Base-by-base conservation (phyloP, 2,329 filamentous ascomycete genomes). In the Fusarium kyushuense region DNA sequence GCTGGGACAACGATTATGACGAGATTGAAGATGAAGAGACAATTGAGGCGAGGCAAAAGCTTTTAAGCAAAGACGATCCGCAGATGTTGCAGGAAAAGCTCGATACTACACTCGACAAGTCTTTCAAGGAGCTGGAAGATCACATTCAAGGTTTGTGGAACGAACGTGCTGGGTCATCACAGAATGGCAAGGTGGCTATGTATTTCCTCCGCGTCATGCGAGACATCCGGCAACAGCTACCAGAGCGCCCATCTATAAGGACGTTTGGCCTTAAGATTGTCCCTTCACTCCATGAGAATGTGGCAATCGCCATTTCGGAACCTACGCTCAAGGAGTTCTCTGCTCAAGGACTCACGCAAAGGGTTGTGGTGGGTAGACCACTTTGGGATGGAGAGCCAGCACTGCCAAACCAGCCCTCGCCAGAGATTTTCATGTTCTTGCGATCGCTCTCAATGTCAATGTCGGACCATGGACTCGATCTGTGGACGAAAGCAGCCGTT, bases 331-430 rank as follows among this genome's bases (percentile, higher is more conserved):
- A 85, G 53, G 75, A 83, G 52, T 82, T 89, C 52, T 70, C 77
- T 2, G 75, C 76, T n/a, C 74, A 75, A 5, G 76, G 80, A 0
- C 76, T 86, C 40, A 77, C 81, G 2, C 77, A 80, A 46, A 84
- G 80, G 55, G 79, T 74, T 29, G 84, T 92, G 1, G 83, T 85
- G 3, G 89, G 90, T 9, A 84, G 89, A 52, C 84, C 87, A 1
- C 82, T 97, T 0, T 97, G 94, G 94, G 93, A 96, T 75, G 92
- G 92, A 1, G 83, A 87, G 36, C 92, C 92, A 0, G 83, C 88
- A 27, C 77, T 97, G 41, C 95, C 95, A 0, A 84, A 89, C 8
- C 92, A 96, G 73, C 93, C 93, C 1, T 95, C 93, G 0, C 89
- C 92, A 0, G 84, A 85, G 21, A 82, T 89, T 0, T 97, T 97